A percentile compares a stretch with the other conserved stretches of the same genome.
phyloP scores from a whole-genome alignment of 306 rosid genomes.

The Urtica urens region DNA sequence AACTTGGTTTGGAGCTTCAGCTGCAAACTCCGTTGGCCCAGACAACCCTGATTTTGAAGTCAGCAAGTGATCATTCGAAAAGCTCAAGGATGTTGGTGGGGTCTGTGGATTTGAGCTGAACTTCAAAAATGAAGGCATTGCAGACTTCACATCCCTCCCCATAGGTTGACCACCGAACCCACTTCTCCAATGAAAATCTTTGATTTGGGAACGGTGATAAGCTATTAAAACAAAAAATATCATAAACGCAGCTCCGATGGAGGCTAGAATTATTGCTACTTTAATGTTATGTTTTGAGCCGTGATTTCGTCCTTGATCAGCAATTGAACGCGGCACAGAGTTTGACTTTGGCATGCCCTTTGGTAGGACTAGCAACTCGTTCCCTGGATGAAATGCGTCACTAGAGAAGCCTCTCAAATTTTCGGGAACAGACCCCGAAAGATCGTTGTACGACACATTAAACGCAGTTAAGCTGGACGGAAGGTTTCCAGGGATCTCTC shows the following conservation, averaged over 20 bases:
- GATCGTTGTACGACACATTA: slow-evolving; percentile 77
- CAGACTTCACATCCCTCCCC: slow-evolving; percentile 51
- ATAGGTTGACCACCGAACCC: slow-evolving; percentile 46
- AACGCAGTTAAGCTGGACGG: slow-evolving; percentile 51
- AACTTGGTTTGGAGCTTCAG: slow-evolving; percentile 58
- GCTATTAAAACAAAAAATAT: slow-evolving; percentile 77
- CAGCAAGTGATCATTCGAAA: slow-evolving; percentile 80
- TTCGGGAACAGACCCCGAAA: slow-evolving; percentile 61
- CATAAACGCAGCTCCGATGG: slow-evolving; percentile 85
- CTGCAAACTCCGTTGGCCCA: slow-evolving; percentile 52
- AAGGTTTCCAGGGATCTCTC: slow-evolving; percentile 68
- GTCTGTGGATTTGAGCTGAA: slow-evolving; percentile 52
- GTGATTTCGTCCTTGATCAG: slow-evolving; percentile 22
- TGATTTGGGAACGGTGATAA: slow-evolving; percentile 66
- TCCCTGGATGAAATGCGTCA: slow-evolving; percentile 72
- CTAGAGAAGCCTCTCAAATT: slow-evolving; percentile 51
- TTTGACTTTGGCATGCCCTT: slow-evolving; percentile 10
- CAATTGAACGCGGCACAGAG: slow-evolving; percentile 37
- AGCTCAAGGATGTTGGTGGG: slow-evolving; percentile 59
- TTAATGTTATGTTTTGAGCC: slow-evolving; percentile 56
- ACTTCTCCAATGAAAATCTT: slow-evolving; percentile 70
- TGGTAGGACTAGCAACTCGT: slow-evolving; percentile 36
- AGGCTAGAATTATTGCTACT: slow-evolving; percentile 86
- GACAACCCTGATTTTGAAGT: slow-evolving; percentile 69
- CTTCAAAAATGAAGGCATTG: slow-evolving; percentile 68